These are phyloP conservation scores for Xanthoconium separans DNA, from an alignment of 1,284 basidiomycete species.

Conservation along the genomic window DNA sequence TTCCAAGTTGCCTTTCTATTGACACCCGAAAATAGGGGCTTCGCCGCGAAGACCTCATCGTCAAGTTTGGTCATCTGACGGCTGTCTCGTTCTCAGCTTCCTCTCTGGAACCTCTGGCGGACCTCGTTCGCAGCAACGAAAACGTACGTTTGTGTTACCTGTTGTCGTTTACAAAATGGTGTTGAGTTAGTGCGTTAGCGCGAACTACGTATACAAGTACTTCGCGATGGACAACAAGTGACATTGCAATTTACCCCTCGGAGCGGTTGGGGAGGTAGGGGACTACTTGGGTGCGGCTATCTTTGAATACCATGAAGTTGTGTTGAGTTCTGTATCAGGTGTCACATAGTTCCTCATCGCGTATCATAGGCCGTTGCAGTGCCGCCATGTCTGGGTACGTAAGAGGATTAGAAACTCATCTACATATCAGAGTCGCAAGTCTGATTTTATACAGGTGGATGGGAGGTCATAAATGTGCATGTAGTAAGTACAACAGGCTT, in stretches of 20 bases:
- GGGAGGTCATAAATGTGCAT: neutral
- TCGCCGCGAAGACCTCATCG: constrained; percentile 65
- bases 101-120: constrained; percentile 66
- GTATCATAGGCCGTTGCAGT: constrained; percentile 16
- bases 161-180: neutral
- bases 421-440: neutral
- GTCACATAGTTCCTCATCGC: constrained; percentile 66
- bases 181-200: constrained; percentile 33
- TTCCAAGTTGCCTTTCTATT: neutral
- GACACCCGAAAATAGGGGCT: constrained; percentile 53
- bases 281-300: constrained; percentile 69
- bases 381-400: neutral
- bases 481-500: neutral
- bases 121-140: constrained; percentile 70
- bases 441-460: too few species aligned
- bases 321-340: constrained; percentile 40
- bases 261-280: constrained; percentile 74
- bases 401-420: neutral
- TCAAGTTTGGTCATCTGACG: constrained; percentile 71
- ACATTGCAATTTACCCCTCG: constrained; percentile 53
- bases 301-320: neutral
- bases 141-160: constrained; percentile 60
- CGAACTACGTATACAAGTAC: constrained; percentile 49
- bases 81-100: constrained; percentile 48
- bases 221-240: constrained; percentile 37